These are phyloP conservation scores for Sporisorium iseilematis-ciliati DNA, from an alignment of 1,284 basidiomycete species.

Conservation along the genomic window DNA sequence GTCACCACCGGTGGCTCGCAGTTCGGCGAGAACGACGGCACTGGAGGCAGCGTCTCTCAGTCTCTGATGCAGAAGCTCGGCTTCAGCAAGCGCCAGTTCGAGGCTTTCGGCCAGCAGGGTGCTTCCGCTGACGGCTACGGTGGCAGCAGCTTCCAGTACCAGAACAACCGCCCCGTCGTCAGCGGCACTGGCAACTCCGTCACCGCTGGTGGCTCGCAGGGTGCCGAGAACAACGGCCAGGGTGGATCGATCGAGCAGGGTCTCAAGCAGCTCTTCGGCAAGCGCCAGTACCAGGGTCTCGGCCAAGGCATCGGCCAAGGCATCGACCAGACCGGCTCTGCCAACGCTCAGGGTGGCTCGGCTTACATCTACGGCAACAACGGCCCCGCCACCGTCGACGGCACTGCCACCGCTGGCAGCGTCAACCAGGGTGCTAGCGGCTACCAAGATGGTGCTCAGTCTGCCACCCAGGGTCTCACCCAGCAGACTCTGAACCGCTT, in stretches of 20 bases:
- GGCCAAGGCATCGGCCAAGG: constrained; percentile 40
- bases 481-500: constrained; percentile 32
- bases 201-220: constrained; percentile 30
- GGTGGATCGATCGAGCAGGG: constrained; percentile 28
- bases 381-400: constrained; percentile 28
- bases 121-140: constrained; percentile 29
- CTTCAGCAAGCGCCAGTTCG: constrained; percentile 25
- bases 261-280: constrained; percentile 30
- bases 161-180: constrained; percentile 38
- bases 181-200: constrained; percentile 31
- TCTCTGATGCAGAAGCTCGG: constrained; percentile 27
- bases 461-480: constrained; percentile 30
- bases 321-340: constrained; percentile 30
- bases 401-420: constrained; percentile 22
- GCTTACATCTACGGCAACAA: constrained; percentile 30
- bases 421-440: constrained; percentile 29
- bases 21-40: constrained; percentile 29
- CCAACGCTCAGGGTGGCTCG: constrained; percentile 30
- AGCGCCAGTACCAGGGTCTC: constrained; percentile 34
- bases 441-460: constrained; percentile 34
- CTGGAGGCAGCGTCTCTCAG: constrained; percentile 22
- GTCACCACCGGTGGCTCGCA: constrained; percentile 29
- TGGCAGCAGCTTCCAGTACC: constrained; percentile 24
- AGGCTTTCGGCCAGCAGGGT: constrained; percentile 22
- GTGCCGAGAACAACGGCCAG: constrained; percentile 35